These are phyloP conservation scores for Hsuehochloa calcarea DNA, from an alignment of 176 grass and related monocot genomes.

Conservation along the genomic window DNA sequence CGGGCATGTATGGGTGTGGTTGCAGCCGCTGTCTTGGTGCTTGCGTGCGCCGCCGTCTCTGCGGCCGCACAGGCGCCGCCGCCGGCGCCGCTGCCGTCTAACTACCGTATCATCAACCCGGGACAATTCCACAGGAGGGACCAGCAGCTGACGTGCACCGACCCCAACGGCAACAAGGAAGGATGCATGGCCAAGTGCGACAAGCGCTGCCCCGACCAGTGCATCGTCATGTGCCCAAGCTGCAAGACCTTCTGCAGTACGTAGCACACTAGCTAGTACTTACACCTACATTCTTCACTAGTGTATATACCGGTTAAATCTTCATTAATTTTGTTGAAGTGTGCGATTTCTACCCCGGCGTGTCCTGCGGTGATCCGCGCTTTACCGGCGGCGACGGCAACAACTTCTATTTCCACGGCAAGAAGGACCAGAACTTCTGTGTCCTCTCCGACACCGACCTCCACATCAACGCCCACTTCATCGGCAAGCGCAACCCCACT, in stretches of 20 bases:
- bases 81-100: not conserved
- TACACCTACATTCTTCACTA: too few relatives aligned
- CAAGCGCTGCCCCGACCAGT: constrained; percentile 35
- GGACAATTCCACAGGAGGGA: not conserved
- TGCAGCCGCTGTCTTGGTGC: not conserved
- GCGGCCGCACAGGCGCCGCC: not conserved
- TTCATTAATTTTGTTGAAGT: not conserved
- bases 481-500: constrained; percentile 48
- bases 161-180: not conserved
- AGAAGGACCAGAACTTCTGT: constrained; percentile 45
- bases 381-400: constrained; percentile 70
- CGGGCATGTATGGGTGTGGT: not conserved
- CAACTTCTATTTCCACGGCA: constrained; percentile 68
- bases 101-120: not conserved
- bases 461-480: constrained; percentile 64
- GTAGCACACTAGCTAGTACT: not conserved
- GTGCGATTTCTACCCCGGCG: too few relatives aligned
- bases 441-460: constrained; percentile 38
- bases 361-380: constrained; percentile 37
- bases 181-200: not conserved
- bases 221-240: constrained; percentile 48
- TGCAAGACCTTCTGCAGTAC: constrained; percentile 55
- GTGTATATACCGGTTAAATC: not conserved
- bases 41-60: not conserved
- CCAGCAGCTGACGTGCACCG: not conserved